Percentiles rank a stretch among this genome's conserved stretches.
phyloP scores from a whole-genome alignment of 208 protist species.

The Trypanosoma brucei region DNA sequence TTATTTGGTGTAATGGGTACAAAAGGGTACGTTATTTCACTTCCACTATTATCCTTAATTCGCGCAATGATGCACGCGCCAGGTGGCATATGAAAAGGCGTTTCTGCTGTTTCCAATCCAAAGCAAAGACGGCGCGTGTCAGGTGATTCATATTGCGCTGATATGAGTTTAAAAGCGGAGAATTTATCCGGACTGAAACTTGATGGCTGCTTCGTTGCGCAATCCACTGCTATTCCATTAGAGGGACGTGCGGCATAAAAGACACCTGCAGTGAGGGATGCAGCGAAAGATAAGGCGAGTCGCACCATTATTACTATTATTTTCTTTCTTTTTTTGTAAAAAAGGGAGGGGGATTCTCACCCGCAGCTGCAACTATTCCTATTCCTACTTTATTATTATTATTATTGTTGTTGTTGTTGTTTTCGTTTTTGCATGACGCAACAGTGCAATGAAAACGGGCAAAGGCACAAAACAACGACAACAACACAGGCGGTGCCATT shows the following conservation, averaged over 20 bases:
- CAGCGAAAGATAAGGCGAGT: conserved; percentile 37
- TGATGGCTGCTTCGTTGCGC: conserved; percentile 30
- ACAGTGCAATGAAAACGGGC: conserved; percentile 1
- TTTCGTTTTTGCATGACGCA: no score
- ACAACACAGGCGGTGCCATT: background rate
- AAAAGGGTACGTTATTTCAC: conserved; percentile 79
- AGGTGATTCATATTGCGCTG: conserved; percentile 78
- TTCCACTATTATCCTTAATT: conserved; percentile 66
- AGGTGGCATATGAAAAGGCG: conserved; percentile 62
- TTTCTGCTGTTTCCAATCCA: conserved; percentile 57
- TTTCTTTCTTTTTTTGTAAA: background rate
- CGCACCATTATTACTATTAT: conserved; percentile 23
- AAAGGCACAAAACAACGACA: conserved; percentile 23
- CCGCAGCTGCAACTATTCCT: no score
- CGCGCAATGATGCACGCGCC: conserved; percentile 73
- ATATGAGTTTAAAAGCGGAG: conserved; percentile 73
- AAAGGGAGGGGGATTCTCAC: no score
- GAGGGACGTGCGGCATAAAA: conserved; percentile 26
- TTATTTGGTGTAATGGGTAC: conserved; percentile 74
- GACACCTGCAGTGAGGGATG: conserved; percentile 30
- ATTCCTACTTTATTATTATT: no score
- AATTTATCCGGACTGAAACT: conserved; percentile 76
- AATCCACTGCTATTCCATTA: conserved; percentile 23
- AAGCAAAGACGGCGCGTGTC: conserved; percentile 86
- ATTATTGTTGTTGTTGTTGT: no score